Evolutionary conservation across 345 rosid genomes (phyloP), one percentile per base, ranked within the genome.

Genomic region (Citrus mangshanensis): DNA sequence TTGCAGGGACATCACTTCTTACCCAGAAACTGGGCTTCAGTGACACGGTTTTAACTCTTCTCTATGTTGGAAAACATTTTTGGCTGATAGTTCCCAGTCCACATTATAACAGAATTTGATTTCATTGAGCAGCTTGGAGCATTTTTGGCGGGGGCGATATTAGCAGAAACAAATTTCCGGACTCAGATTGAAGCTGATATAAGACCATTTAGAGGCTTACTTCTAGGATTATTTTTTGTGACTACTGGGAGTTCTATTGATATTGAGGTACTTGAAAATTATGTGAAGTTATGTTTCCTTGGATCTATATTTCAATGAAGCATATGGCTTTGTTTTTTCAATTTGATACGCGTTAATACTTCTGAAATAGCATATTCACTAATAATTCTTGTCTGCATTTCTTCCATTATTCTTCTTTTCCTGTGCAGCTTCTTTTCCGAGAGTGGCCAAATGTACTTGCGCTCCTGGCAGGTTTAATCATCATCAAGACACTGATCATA

Each of bases 171-270:
- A 77, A 96, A 93, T 88, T 93, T 92, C 79, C 80, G 97, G 65
- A 96, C 98, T 72, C 99, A 96, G 84, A 96, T 93, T 70, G 99
- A 96, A 87, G 99, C 99, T 74, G 98, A 95, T 86, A 95, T 95
- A 78, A 89, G 99, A 74, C 99, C 99, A 79, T 96, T 96, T 82
- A 90, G 93, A 90, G 99, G 99, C 72, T 85, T 93, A 79, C 96
- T 96, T 77, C 97, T 93, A 12, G 98, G 99, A 46, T 88, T 93
- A 85, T 96, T 96, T 89, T 95, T 96, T 81, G 95, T 96, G 58
- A 91, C 97, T 60, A 96, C 98, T 60, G 99, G 98, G 84, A 96
- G 95, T 77, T 93, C 99, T 70, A 82, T 96, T 85, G 99, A 96
- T 88, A 90, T 75, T 91, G 88, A 93, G 99, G 99, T 95, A 85